Evolutionary conservation across 2,329 filamentous ascomycete species (phyloP).

Genomic region (Fusarium vanettenii): DNA sequence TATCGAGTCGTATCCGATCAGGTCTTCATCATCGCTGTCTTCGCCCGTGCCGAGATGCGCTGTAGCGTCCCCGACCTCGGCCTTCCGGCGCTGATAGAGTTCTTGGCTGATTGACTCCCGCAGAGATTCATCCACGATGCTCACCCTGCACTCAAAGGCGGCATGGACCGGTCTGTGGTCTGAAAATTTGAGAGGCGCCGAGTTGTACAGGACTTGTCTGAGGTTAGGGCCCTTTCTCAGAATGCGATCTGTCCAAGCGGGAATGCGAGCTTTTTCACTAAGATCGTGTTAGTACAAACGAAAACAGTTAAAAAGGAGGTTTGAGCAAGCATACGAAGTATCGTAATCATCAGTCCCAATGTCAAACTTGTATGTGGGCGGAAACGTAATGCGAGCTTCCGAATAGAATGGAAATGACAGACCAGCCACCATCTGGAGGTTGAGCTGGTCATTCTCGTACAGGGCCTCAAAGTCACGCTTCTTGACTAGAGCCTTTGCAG

Average conservation of each 20-base stretch:
- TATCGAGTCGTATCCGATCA: slow-evolving; percentile 84
- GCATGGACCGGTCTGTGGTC: slow-evolving; percentile 97
- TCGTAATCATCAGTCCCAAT: slow-evolving; percentile 90
- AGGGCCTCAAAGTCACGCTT: slow-evolving; percentile 79
- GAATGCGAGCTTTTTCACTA: slow-evolving; percentile 91
- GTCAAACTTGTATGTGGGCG: slow-evolving; percentile 97
- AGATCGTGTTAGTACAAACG: slow-evolving; percentile 25
- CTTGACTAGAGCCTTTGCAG: slow-evolving; percentile 79
- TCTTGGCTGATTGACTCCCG: slow-evolving; percentile 79
- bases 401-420: slow-evolving; percentile 92
- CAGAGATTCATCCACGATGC: slow-evolving; percentile 78
- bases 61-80: slow-evolving; percentile 72
- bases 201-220: slow-evolving; percentile 84
- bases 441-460: slow-evolving; percentile 95
- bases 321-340: slow-evolving; percentile 73
- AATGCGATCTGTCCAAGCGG: slow-evolving; percentile 96
- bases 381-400: slow-evolving; percentile 87
- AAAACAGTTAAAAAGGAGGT: background rate
- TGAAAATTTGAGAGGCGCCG: slow-evolving; percentile 86
- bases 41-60: slow-evolving; percentile 63
- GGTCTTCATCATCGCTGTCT: slow-evolving; percentile 80
- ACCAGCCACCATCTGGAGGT: slow-evolving; percentile 95
- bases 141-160: slow-evolving; percentile 86
- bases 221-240: slow-evolving; percentile 87
- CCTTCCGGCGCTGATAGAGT: slow-evolving; percentile 77